Evolutionary conservation across 2,329 filamentous ascomycete species (phyloP).

Genomic region (Kalaharituber pfeilii): DNA sequence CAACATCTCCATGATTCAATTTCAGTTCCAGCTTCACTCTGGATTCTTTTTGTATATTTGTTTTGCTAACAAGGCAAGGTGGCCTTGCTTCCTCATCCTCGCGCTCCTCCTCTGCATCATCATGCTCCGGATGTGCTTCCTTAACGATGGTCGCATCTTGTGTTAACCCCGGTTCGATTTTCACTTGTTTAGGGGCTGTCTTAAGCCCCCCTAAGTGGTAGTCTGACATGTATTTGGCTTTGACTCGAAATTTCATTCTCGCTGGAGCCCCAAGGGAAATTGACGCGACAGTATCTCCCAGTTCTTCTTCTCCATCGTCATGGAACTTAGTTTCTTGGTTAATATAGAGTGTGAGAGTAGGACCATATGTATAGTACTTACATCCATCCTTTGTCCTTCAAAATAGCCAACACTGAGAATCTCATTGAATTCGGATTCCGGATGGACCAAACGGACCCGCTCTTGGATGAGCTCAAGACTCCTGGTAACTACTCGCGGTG

Average conservation of each 20-base stretch:
- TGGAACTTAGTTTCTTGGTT: slow-evolving; percentile 34
- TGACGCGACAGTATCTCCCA: slow-evolving; percentile 46
- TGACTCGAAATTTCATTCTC: slow-evolving; percentile 41
- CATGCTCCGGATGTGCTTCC: slow-evolving; percentile 3
- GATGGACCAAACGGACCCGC: slow-evolving; percentile 18
- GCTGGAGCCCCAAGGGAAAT: slow-evolving; percentile 42
- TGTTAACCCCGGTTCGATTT: neutral
- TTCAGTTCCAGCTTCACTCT: slow-evolving; percentile 26
- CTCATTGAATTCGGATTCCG: slow-evolving; percentile 40
- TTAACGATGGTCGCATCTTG: slow-evolving; percentile 9
- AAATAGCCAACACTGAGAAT: slow-evolving; percentile 46
- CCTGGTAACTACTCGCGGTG: slow-evolving; percentile 34
- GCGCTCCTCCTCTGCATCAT: slow-evolving; percentile 10
- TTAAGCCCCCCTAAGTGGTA: slow-evolving; percentile 18
- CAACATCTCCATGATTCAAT: slow-evolving; percentile 45
- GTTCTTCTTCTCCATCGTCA: slow-evolving; percentile 46
- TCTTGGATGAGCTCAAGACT: slow-evolving; percentile 31
- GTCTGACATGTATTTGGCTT: slow-evolving; percentile 30
- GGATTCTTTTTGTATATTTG: slow-evolving; percentile 20
- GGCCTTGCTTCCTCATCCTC: slow-evolving; percentile 5
- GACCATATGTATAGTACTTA: slow-evolving; percentile 25
- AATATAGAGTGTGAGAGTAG: neutral
- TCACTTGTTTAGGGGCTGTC: neutral
- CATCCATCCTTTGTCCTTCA: slow-evolving; percentile 39
- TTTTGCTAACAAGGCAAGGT: slow-evolving; percentile 21